These are phyloP conservation scores for Cokeromyces recurvatus DNA, from an alignment of 371 early-diverging fungal species.

Conservation along the genomic window DNA sequence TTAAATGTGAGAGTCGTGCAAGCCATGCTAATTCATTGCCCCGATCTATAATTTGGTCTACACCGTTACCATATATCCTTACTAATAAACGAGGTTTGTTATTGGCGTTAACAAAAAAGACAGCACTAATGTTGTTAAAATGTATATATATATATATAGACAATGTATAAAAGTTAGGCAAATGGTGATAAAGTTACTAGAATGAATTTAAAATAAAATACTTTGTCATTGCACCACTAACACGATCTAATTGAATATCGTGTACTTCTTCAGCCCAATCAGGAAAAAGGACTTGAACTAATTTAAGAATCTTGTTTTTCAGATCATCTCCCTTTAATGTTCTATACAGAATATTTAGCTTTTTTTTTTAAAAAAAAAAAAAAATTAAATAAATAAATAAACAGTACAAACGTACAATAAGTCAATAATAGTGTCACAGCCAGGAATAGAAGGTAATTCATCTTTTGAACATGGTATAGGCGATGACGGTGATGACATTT, in stretches of 20 bases:
- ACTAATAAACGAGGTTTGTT: slow-evolving; percentile 53
- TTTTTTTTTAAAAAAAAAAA: neutral
- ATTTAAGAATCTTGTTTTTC: slow-evolving; percentile 8
- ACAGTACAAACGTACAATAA: slow-evolving; percentile 8
- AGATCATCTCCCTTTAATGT: slow-evolving; percentile 21
- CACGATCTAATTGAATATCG: slow-evolving; percentile 39
- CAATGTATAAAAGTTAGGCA: no score
- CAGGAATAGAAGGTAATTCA: slow-evolving; percentile 12
- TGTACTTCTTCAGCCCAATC: slow-evolving; percentile 42
- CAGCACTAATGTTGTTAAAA: no score
- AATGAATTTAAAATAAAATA: no score
- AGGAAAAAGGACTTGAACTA: slow-evolving; percentile 28
- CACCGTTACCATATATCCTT: slow-evolving; percentile 80
- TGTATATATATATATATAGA: no score
- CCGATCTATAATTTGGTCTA: slow-evolving; percentile 73
- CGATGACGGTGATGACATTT: no score
- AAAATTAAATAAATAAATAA: neutral
- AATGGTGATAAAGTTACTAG: no score
- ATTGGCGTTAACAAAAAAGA: slow-evolving; percentile 62
- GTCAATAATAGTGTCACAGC: slow-evolving; percentile 21
- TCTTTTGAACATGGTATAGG: slow-evolving; percentile 1
- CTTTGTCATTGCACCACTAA: slow-evolving; percentile 85
- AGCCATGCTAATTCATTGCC: slow-evolving; percentile 81
- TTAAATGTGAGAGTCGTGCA: slow-evolving; percentile 57
- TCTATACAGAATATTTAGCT: neutral